Evolutionary conservation across 768 basidiomycete genomes (phyloP).

Genomic region (Tubosaeta sp.): DNA sequence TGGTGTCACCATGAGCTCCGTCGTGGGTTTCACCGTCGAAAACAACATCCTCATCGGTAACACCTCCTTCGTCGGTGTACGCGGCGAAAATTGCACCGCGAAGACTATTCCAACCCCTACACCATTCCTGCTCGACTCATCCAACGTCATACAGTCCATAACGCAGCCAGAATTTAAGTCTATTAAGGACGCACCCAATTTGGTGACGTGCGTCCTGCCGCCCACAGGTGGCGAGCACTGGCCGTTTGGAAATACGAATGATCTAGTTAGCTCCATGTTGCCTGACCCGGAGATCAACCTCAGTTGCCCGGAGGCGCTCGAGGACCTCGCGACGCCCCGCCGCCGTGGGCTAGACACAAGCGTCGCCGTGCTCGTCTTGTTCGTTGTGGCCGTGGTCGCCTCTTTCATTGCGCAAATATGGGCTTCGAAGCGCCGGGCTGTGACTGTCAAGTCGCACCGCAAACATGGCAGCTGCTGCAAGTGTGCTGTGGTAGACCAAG

Average conservation of each 20-base stretch:
- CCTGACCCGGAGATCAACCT: background rate
- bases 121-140: constrained; percentile 56
- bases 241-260: constrained; percentile 53
- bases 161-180: constrained; percentile 51
- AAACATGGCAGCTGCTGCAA: background rate
- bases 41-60: constrained; percentile 61
- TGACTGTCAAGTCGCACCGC: background rate
- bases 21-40: constrained; percentile 60
- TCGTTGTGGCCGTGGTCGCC: background rate
- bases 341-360: background rate
- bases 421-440: background rate
- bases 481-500: background rate
- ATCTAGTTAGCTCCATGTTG: background rate
- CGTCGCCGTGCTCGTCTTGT: background rate
- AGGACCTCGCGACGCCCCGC: background rate
- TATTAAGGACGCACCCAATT: constrained; percentile 48
- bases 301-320: no score
- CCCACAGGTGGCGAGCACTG: constrained; percentile 66
- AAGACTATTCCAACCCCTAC: constrained; percentile 51
- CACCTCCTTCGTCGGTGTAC: constrained; percentile 68
- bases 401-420: background rate
- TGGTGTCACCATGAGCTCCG: constrained; percentile 62
- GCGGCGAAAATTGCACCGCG: constrained; percentile 59
- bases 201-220: constrained; percentile 61
- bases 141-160: constrained; percentile 36